Conservation (phyloP, 2,329 filamentous ascomycete species). For the Bipolaris gigantea region DNA sequence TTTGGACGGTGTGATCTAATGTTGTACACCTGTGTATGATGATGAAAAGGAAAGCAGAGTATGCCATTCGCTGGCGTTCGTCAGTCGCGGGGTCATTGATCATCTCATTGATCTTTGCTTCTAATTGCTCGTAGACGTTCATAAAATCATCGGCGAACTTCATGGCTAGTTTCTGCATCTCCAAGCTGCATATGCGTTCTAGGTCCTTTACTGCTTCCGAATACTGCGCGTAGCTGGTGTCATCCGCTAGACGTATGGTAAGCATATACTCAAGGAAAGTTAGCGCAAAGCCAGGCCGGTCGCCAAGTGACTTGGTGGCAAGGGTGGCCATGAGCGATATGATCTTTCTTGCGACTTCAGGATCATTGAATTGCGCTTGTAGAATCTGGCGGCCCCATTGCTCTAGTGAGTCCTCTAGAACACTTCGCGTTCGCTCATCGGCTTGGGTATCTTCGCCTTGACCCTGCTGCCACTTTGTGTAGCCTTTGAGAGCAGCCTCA, state of each 20-base stretch:
- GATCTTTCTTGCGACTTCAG: constrained; percentile 77
- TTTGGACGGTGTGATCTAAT: constrained; percentile 70
- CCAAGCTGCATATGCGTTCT: constrained; percentile 79
- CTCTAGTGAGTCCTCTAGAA: constrained; percentile 67
- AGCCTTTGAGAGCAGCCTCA: constrained; percentile 85
- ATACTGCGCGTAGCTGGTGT: constrained; percentile 71
- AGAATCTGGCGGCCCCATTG: constrained; percentile 74
- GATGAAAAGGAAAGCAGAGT: constrained; percentile 89
- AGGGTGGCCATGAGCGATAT: constrained; percentile 83
- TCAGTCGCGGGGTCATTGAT: constrained; percentile 72
- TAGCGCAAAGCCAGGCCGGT: constrained; percentile 78
- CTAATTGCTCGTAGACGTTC: constrained; percentile 83
- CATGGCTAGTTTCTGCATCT: constrained; percentile 83
- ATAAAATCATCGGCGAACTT: constrained; percentile 91
- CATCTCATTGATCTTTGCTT: constrained; percentile 80
- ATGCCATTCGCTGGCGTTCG: constrained; percentile 80
- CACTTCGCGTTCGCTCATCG: constrained; percentile 55
- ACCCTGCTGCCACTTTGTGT: constrained; percentile 72
- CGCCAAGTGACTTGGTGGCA: constrained; percentile 77
- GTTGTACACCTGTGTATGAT: constrained; percentile 84
- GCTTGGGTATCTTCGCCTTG: constrained; percentile 56
- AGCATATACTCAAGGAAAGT: constrained; percentile 90
- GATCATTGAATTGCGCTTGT: constrained; percentile 76
- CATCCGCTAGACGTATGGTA: constrained; percentile 74
- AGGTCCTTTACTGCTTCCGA: constrained; percentile 89